Evolutionary conservation across 805 yeast species (phyloP), one percentile per base, ranked within the genome.

Genomic region (Candida jianshihensis): DNA sequence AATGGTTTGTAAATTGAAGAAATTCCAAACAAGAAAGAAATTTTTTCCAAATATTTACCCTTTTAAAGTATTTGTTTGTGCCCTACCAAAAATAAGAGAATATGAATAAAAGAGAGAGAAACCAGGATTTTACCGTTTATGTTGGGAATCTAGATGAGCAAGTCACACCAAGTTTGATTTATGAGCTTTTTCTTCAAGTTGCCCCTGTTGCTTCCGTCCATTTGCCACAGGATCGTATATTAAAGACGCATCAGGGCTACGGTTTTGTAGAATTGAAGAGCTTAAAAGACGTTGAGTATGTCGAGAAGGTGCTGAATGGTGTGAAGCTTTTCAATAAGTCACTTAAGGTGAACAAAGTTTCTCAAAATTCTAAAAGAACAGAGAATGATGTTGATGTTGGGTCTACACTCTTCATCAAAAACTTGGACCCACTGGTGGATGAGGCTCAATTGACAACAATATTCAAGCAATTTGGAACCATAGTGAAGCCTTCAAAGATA

Each of bases 131-230:
- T 3, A 72, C 94, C 2, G 56, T 88, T 1, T 88, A 85, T 53
- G 70, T 88, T 13, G 96, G 97, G 1, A 86, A 88, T 46, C 60
- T 92, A 4, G 96, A 85, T 46, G 76, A 80, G 1, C 71, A 73
- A 33, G 95, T 78, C 5, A 76, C 78, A 1, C 95, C 85, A 48
- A 60, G 68, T 3, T 51, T 89, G 15, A 57, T 92, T 20, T 85
- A 80, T 51, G 98, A 92, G 56, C 68, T 92, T 16, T 78, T 88
- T 56, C 57, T 84, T 6, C 97, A 92, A 56, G 79, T 86, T 29
- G 88, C 90, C 0, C 95, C 96, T 0, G 71, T 90, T 3, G 65
- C 64, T 27, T 66, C 73, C 21, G 70, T 92, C 5, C 71, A 80
- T 41, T 64, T 92, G 44, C 97, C 97, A 6, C 79, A 76, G 50